Base-by-base conservation (phyloP, 2,329 filamentous ascomycete species). In the Emergomyces orientalis region DNA sequence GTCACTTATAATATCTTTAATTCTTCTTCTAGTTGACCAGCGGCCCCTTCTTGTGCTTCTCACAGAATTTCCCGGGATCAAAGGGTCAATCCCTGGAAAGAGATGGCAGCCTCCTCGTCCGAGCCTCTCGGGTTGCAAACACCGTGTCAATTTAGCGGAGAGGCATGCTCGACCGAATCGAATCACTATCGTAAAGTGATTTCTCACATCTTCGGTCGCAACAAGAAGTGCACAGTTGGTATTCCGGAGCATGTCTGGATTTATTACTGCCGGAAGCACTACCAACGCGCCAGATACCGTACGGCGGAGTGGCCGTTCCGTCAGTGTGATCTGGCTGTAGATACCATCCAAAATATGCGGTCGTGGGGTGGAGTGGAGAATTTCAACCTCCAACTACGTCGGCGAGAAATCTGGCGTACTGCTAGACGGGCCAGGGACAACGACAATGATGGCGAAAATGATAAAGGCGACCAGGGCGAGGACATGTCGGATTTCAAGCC, bases 191-290 rank as follows among this genome's bases (percentile, higher is more conserved):
- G 90, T 57, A 93, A 93, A 75, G 86, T 88, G 5, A 88, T 93
- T 64, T 91, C 88, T 0, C 89, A 94, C 70, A 83, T 92, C 62
- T 93, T 93, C 68, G 90, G 90, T 27, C 84, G 90, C 45, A 94
- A 94, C 79, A 94, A 94, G 75, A 80, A 83, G 8, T 88, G 86
- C 69, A 94, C 90, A 0, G 82, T 87, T 41, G 79, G 81, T 54
- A 89, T 94, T 58, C 88, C 88, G 0, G 76, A 82, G 6, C 75
- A 83, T 27, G 82, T 90, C 1, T 93, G 89, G 89, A 84, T 90
- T 0, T 84, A 88, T 69, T 88, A 85, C 71, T 94, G 90, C 73
- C 84, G 90, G 43, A 92, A 92, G 71, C 88, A 92, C 70, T 94
- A 94, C 72, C 90, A 94, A 74, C 84, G 89, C 7, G 82, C 82